A percentile compares a stretch with the other conserved stretches of the same genome.
phyloP scores from a whole-genome alignment of 306 rosid species.

The Benincasa hispida region DNA sequence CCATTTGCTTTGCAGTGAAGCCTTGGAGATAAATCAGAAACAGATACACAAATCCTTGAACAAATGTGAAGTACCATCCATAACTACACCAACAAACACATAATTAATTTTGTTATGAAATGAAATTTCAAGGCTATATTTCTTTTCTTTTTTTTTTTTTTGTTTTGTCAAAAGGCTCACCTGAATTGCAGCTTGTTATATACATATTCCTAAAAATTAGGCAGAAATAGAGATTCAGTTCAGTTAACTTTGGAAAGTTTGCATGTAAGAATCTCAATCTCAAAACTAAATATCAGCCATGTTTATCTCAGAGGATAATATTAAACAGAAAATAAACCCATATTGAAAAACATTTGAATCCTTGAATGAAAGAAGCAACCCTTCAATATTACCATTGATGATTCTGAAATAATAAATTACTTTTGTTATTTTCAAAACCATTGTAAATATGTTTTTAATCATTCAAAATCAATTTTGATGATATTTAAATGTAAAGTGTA shows the following conservation, averaged over 20 bases:
- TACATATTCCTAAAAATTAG: conserved; percentile 77
- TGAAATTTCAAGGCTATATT: neutral
- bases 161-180: conserved; percentile 20
- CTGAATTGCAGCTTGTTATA: conserved; percentile 92
- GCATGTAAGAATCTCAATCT: neutral
- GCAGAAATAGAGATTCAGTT: neutral
- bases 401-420: no score
- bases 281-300: neutral
- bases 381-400: no score
- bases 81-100: conserved; percentile 43
- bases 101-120: neutral
- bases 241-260: neutral
- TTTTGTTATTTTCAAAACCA: no score
- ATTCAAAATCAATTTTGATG: no score
- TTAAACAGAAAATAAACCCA: no score
- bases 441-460: no score
- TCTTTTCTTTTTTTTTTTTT: neutral
- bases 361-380: neutral
- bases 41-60: conserved; percentile 92
- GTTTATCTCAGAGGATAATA: neutral
- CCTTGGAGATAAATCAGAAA: conserved; percentile 82
- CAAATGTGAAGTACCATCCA: conserved; percentile 98
- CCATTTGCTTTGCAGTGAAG: conserved; percentile 92
- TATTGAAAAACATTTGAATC: no score
- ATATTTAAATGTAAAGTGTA: no score